Base-by-base conservation (phyloP, 495 filamentous ascomycete genomes). In the Pyrenula aspistea region DNA sequence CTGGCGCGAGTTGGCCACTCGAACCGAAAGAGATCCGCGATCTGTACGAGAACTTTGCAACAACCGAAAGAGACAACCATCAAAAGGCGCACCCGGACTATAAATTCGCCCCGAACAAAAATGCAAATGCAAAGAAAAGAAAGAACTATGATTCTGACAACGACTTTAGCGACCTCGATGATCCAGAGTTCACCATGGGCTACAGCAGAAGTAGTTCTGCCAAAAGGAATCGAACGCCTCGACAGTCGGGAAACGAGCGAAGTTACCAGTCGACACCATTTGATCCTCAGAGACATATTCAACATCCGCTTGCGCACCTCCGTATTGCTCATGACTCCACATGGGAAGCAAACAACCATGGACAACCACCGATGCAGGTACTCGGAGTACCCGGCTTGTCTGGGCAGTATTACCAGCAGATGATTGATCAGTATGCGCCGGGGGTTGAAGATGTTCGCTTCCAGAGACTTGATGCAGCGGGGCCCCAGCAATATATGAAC, bases 91-190 rank as follows among this genome's bases (percentile, higher is more conserved):
- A 94, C 63, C 93, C 93, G 1, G 85, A 85, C 25, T 98, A 98
- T 75, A 97, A 96, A 68, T 98, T 97, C 71, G 85, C 89, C 42
- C 93, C 93, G 1, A 78, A 83, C 53, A 96, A 95, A 68, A 74
- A 84, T 23, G 70, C 72, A 31, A 64, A 58, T 36, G 51, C 66
- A 25, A 83, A 74, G 56, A 83, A 78, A 59, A 71, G 73, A 54
- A 83, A 78, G 60, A 48, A 65, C 63, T 63, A 59, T 25, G 67
- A 63, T 42, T 65, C 69, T 51, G 77, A 71, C 47, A 73, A 67
- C 50, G 65, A 67, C 56, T 61, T 66, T 55, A 67, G 60, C 51
- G 68, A 75, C 57, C 56, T 67, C 61, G 71, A 74, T 42, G 65
- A 68, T 55, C 57, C 52, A 56, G 65, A 67, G 54, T 57, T 55